Evolutionary conservation across 176 grass and related monocot species (phyloP).

Genomic region (Raddia distichophylla): DNA sequence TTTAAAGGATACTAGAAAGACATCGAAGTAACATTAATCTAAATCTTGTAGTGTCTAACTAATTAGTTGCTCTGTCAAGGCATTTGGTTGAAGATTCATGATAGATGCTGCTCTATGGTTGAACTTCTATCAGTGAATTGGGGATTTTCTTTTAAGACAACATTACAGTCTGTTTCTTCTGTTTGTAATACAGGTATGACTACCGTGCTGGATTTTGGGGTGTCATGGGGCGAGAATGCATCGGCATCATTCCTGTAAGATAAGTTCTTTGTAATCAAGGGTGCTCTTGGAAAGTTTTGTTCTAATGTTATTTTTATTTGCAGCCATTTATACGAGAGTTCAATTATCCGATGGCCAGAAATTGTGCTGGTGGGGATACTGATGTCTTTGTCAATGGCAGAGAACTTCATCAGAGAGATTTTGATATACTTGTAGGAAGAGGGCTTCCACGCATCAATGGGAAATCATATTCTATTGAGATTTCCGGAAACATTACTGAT

Average conservation of each 20-base stretch:
- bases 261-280: conserved; percentile 23
- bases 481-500: conserved; percentile 81
- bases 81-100: neutral
- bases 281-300: conserved; percentile 1
- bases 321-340: conserved; percentile 95
- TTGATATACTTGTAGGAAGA: conserved; percentile 74
- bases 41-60: conserved; percentile 19
- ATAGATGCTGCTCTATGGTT: neutral
- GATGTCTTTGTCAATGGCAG: conserved; percentile 86
- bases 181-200: conserved; percentile 71
- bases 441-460: conserved; percentile 64
- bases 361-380: conserved; percentile 74
- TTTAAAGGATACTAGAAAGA: conserved; percentile 6
- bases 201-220: conserved; percentile 97
- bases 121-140: neutral
- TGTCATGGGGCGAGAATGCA: conserved; percentile 85
- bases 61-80: conserved; percentile 3
- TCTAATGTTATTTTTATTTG: conserved; percentile 26
- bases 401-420: conserved; percentile 90
- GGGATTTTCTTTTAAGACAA: conserved; percentile 22
- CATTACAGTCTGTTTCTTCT: conserved; percentile 27
- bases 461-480: conserved; percentile 71
- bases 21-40: conserved; percentile 19
- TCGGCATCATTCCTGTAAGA: conserved; percentile 98
- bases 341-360: conserved; percentile 70